Evolutionary conservation across 129 eudicot genomes (phyloP).

Genomic region (Saposhnikovia divaricata): DNA sequence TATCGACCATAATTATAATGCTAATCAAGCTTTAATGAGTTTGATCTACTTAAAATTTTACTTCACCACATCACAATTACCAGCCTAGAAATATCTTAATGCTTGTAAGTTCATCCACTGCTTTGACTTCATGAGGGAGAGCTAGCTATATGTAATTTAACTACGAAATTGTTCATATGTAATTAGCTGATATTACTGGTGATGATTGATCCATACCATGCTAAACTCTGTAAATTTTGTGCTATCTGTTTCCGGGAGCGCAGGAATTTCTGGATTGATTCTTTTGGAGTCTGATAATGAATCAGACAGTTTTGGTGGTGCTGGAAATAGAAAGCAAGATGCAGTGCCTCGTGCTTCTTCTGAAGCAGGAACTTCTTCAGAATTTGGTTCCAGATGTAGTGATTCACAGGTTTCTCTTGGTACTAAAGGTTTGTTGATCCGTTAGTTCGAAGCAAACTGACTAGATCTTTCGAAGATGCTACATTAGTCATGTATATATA

Average conservation of each 20-base stretch:
- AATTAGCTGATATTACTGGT: not conserved
- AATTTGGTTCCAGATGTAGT: constrained; percentile 25
- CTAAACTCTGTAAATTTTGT: not conserved
- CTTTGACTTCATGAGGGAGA: not conserved
- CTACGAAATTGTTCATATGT: not conserved
- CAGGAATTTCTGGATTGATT: constrained; percentile 41
- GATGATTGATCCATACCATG: not conserved
- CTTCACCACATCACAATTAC: not conserved
- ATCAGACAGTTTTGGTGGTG: constrained; percentile 28
- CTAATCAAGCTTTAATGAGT: not conserved
- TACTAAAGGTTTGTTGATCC: constrained; percentile 7
- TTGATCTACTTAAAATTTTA: not conserved
- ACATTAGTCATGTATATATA: not conserved
- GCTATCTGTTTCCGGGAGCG: not conserved
- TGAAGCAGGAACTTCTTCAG: constrained; percentile 27
- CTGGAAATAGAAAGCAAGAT: constrained; percentile 16
- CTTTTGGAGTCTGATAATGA: constrained; percentile 75
- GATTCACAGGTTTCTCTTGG: constrained; percentile 31
- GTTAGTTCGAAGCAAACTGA: not conserved
- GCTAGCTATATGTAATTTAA: too few relatives aligned
- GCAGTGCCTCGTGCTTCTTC: constrained; percentile 16
- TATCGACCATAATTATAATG: not conserved
- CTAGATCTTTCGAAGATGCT: not conserved
- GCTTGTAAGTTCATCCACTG: not conserved
- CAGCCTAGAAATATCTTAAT: not conserved